Base-by-base conservation (phyloP, 768 basidiomycete genomes). In the Pulveroboletus sp. region DNA sequence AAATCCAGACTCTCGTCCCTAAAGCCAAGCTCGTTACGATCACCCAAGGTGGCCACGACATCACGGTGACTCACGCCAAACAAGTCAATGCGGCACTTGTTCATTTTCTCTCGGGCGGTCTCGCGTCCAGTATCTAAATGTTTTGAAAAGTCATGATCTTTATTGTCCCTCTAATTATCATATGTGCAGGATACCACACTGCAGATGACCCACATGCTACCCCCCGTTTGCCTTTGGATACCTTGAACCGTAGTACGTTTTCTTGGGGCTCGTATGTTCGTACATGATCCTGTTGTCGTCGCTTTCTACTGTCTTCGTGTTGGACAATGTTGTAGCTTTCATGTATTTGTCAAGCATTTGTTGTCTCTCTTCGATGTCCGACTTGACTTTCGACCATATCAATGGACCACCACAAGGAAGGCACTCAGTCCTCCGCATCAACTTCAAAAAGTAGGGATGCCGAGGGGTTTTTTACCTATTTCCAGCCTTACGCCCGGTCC, bases 401-500 rank as follows among this genome's bases (percentile, higher is more conserved):
- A 3, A 13, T 37, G 27, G 24, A 14, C 32, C 40, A 46, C 12
- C 48, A 49, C 29, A 41, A 39, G 27, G 5, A 29, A 32, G 23
- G 13, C 7, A 17, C 20, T n/a, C n/a, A n/a, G 2, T 21, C 31
- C 4, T 35, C 46, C 24, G 23, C 47, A n/a, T 33, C 56, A 29
- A 34, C 23, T 14, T 6, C 24, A 41, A 43, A 45, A n/a, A 23
- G 10, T 20, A 29, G 34, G 4, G 27, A 34, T 9, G 11, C 48
- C 51, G 19, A 45, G 17, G 65, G 57, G 11, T 38, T 37, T 10
- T 69, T 67, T 44, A 47, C 63, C 16, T 29, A 53, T 25, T 41
- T 65, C 14, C 65, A 69, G 35, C 63, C 67, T 21, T 65, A 55
- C 20, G 62, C 67, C 10, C 57, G 54, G 16, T 67, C 65, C 57